Evolutionary conservation across 2,329 filamentous ascomycete genomes (phyloP).

Genomic region (Alternaria alternata): DNA sequence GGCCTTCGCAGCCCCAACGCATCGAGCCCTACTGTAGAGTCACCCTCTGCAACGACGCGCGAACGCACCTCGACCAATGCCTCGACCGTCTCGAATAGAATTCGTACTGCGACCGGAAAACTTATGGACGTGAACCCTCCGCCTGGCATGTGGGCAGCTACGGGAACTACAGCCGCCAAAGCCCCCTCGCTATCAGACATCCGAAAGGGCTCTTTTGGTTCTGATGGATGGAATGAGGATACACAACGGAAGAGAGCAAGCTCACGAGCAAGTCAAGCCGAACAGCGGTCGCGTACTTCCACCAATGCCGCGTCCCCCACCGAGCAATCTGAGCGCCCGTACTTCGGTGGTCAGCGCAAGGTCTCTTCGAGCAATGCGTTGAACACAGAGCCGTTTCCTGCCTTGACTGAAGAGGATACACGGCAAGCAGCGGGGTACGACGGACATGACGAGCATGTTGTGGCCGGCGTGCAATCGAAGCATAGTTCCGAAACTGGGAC

Average conservation of each 20-base stretch:
- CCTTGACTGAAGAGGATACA: slow-evolving; percentile 41
- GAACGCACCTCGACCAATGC: slow-evolving; percentile 42
- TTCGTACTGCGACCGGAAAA: slow-evolving; percentile 49
- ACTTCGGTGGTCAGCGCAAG: slow-evolving; percentile 8
- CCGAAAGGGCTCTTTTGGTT: slow-evolving; percentile 47
- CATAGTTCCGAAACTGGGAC: slow-evolving; percentile 27
- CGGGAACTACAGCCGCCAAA: slow-evolving; percentile 50
- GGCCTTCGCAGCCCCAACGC: slow-evolving; percentile 19
- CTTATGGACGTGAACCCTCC: slow-evolving; percentile 51
- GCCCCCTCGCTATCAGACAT: slow-evolving; percentile 56
- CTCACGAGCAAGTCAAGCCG: slow-evolving; percentile 35
- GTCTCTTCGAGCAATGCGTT: slow-evolving; percentile 25
- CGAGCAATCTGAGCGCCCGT: slow-evolving; percentile 17
- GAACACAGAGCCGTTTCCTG: slow-evolving; percentile 39
- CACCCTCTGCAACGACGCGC: slow-evolving; percentile 24
- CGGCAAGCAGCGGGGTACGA: slow-evolving; percentile 6
- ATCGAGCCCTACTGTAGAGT: slow-evolving; percentile 21
- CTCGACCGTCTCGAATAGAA: slow-evolving; percentile 41
- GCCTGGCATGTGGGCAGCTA: slow-evolving; percentile 57
- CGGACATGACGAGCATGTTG: slow-evolving; percentile 20
- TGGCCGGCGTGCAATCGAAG: slow-evolving; percentile 18
- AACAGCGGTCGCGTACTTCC: slow-evolving; percentile 21
- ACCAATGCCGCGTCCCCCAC: slow-evolving; percentile 11
- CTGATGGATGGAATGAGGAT: slow-evolving; percentile 45
- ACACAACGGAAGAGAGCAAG: slow-evolving; percentile 37